Percentiles rank a stretch among this genome's conserved stretches.
phyloP scores from a whole-genome alignment of 148 eudicot genomes.

The Camellia sinensis region DNA sequence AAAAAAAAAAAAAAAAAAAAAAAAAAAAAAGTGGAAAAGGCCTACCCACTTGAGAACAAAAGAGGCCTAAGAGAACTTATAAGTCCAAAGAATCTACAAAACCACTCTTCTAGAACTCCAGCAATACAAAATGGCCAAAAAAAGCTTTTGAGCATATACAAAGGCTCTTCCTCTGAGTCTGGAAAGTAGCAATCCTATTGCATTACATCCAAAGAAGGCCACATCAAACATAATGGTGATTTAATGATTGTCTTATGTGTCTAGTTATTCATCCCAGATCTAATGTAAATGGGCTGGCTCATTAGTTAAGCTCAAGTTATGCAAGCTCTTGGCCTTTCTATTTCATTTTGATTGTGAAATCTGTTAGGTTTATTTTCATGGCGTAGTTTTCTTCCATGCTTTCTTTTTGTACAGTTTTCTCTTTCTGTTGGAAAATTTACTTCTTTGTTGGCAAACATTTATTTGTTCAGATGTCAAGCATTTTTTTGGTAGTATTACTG shows the following conservation, averaged over 20 bases:
- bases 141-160: too few species aligned
- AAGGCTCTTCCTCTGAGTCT: too few species aligned
- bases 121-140: too few species aligned
- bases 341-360: neutral
- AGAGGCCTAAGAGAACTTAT: too few species aligned
- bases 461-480: neutral
- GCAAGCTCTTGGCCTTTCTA: neutral
- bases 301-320: neutral
- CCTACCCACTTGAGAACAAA: too few species aligned
- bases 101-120: too few species aligned
- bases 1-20: too few species aligned
- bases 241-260: neutral
- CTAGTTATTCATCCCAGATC: neutral
- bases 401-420: neutral
- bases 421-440: neutral
- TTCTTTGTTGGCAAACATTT: neutral
- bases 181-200: too few species aligned
- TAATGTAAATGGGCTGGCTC: neutral
- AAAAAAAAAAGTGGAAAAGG: too few species aligned
- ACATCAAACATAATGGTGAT: too few species aligned
- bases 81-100: too few species aligned
- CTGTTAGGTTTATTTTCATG: neutral
- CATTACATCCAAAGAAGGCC: too few species aligned
- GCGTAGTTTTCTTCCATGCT: neutral
- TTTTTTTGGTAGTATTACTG: neutral